Base-by-base conservation (phyloP, 2,329 filamentous ascomycete species). In the Elsinoe australis region DNA sequence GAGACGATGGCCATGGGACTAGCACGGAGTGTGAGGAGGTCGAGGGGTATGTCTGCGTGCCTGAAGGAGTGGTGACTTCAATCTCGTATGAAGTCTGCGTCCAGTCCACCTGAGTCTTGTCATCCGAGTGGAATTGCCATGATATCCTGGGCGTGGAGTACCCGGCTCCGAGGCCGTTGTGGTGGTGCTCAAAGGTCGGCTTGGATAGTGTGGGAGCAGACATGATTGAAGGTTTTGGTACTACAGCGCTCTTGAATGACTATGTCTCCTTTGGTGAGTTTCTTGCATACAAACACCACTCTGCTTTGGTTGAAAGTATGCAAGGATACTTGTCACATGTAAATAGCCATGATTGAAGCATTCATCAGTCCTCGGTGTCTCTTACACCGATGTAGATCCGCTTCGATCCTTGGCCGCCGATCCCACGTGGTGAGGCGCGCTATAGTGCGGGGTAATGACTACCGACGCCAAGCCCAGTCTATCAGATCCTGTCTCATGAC, bases 71-170 rank as follows among this genome's bases (percentile, higher is more conserved):
- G n/a, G 38, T 21, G 5, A 51, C 12, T 22, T 51, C 44, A 31
- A 51, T 33, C n/a, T 19, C 39, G 28, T 51, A 51, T 5, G 14
- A 4, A 8, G 38, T 49, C 24, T 51, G 50, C 19, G 35, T 29
- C 22, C 32, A 51, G 1, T 31, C 35, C 22, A 6, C n/a, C 12
- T 33, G 10, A 10, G 46, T 46, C 1, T 12, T 8, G 3, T 31
- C 10, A 12, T 12, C 21, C 1, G 46, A 21, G n/a, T 24, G 10
- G 18, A 51, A 51, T 2, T 31, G 14, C 50, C 46, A 51, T 12
- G 50, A 51, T 14, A 51, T 42, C 21, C 50, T 33, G n/a, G 50
- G 50, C n/a, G n/a, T 26, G 19, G 12, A 46, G 22, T 38, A 35
- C 18, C 15, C 31, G 26, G 15, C 19, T 22, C 22, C 12, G 4